A percentile compares a stretch with the other conserved stretches of the same genome.
Conservation (phyloP, 495 filamentous ascomycete species). For the Aspergillus haitiensis region DNA sequence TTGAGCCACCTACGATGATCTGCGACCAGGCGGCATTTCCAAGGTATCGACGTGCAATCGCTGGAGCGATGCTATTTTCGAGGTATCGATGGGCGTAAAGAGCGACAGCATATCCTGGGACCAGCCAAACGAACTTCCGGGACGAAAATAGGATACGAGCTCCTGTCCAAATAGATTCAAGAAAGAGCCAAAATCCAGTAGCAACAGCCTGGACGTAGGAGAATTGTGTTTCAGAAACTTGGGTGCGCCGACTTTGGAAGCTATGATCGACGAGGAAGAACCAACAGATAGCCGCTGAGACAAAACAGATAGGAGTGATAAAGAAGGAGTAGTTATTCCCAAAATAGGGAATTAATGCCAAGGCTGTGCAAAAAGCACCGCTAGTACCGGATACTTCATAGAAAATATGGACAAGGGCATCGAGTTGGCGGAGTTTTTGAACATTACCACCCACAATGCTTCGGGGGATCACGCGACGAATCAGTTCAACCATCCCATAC, state of each 20-base stretch:
- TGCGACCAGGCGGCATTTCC: slow-evolving; percentile 44
- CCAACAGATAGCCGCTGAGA: slow-evolving; percentile 35
- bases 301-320: slow-evolving; percentile 44
- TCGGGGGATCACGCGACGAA: slow-evolving; percentile 45
- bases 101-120: slow-evolving; percentile 44
- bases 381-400: slow-evolving; percentile 45
- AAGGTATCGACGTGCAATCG: slow-evolving; percentile 41
- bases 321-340: slow-evolving; percentile 50
- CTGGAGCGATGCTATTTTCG: slow-evolving; percentile 43
- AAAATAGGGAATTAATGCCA: slow-evolving; percentile 41
- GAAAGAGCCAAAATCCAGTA: slow-evolving; percentile 35
- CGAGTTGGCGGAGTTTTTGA: slow-evolving; percentile 43
- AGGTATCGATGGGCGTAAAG: slow-evolving; percentile 49
- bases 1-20: slow-evolving; percentile 48
- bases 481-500: slow-evolving; percentile 48
- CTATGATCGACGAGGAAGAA: slow-evolving; percentile 37
- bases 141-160: slow-evolving; percentile 41
- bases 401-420: slow-evolving; percentile 49
- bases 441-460: slow-evolving; percentile 49
- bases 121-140: slow-evolving; percentile 47
- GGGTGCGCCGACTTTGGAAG: slow-evolving; percentile 24
- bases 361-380: slow-evolving; percentile 44
- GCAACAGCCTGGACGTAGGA: slow-evolving; percentile 30
- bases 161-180: slow-evolving; percentile 40
- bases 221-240: slow-evolving; percentile 15